Evolutionary conservation across 2,329 filamentous ascomycete genomes (phyloP), one percentile per base, ranked within the genome.

Genomic region (Colletotrichum sp.): DNA sequence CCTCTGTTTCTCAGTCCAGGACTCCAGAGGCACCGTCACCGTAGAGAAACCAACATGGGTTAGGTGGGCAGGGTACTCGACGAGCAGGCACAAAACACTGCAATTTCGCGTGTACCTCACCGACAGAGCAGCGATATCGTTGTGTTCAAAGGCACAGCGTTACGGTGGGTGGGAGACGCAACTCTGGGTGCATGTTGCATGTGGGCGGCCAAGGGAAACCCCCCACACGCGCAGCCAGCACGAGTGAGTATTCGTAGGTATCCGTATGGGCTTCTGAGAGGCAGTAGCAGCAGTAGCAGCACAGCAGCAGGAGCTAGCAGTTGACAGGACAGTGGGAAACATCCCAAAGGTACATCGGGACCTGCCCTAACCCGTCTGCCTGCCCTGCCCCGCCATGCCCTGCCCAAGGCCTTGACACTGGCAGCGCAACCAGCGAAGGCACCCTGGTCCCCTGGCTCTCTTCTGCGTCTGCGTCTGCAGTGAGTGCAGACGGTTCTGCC

Each of bases 301-400:
- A 34, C 9, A 38, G 61, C 12, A 64, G 61, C 32, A 36, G 36
- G 63, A 26, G 28, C 60, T 52, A 64, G 64, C 36, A 67, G 58
- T 13, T 69, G 71, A 74, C 32, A 64, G 55, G 57, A 64, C 71
- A 64, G 71, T 57, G 66, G 38, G 66, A 69, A 69, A 64, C 65
- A 63, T 55, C 55, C 55, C 43, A 57, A n/a, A 57, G 57, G 66
- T 64, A 73, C 71, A 36, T 72, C 36, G 16, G 32, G 63, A 34
- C 24, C 21, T 30, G n/a, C 13, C 32, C 60, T 71, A 5, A 34
- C 48, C 32, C 26, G 52, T 13, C 52, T 10, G 24, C 24, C 52
- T 16, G 12, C 24, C 52, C 28, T 60, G 24, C 52, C 52, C 52
- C 9, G 12, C 52, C 24, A 21, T 48, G 43, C 18, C 43, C 43